Evolutionary conservation across 1,139 yeast species (phyloP).

Genomic region (Sugiyamaella japonica): DNA sequence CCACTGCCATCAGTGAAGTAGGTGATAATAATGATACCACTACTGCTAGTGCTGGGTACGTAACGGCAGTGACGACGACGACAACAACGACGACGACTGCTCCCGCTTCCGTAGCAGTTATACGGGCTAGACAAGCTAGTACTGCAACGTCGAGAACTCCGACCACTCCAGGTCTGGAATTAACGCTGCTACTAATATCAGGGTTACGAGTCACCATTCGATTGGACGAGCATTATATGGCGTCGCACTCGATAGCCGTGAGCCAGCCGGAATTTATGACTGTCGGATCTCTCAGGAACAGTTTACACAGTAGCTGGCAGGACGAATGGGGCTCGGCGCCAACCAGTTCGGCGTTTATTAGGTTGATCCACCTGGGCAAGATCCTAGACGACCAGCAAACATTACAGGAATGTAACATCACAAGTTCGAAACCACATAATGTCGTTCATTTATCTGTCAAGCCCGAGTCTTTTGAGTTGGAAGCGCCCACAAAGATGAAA

Average conservation of each 20-base stretch:
- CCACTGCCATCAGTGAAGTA: background rate
- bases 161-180: constrained; percentile 6
- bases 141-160: background rate
- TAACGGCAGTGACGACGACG: no score
- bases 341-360: constrained; percentile 27
- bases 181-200: constrained; percentile 33
- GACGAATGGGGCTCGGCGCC: constrained; percentile 35
- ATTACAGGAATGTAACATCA: constrained; percentile 29
- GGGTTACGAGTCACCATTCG: constrained; percentile 30
- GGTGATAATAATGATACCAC: background rate
- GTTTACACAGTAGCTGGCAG: constrained; percentile 29
- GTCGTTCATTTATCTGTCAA: constrained; percentile 37
- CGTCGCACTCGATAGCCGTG: constrained; percentile 26
- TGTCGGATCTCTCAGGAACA: constrained; percentile 30
- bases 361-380: constrained; percentile 38
- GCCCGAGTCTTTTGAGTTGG: constrained; percentile 35
- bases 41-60: background rate
- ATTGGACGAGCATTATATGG: constrained; percentile 28
- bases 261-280: constrained; percentile 26
- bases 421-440: constrained; percentile 26
- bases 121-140: background rate
- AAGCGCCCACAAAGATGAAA: constrained; percentile 24
- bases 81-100: background rate
- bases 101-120: background rate
- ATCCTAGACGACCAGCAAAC: constrained; percentile 35